Conservation (phyloP, 345 rosid species). For the Murraya koenigii region DNA sequence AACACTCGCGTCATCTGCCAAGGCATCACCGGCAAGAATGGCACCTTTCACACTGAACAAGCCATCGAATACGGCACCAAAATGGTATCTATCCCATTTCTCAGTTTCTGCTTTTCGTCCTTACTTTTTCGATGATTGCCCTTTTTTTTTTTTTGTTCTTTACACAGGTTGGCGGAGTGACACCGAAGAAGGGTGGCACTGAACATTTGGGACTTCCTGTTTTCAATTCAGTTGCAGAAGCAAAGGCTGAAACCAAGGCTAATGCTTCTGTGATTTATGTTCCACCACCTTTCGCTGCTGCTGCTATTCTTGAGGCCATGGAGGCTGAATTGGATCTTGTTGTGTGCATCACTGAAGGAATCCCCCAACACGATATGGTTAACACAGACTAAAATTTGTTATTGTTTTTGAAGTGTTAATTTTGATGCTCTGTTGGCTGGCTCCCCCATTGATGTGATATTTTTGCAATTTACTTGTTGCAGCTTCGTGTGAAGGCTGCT, state of each 20-base stretch:
- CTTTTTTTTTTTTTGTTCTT: background rate
- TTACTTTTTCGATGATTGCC: background rate
- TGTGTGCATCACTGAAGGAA: conserved; percentile 94
- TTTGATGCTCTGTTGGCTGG: background rate
- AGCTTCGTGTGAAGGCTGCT: conserved; percentile 94
- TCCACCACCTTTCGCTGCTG: conserved; percentile 97
- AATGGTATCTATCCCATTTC: conserved; percentile 43
- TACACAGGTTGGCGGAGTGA: conserved; percentile 87
- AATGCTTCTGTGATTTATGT: conserved; percentile 95
- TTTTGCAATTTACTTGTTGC: conserved; percentile 45
- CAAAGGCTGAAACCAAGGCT: conserved; percentile 89
- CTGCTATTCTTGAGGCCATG: conserved; percentile 92
- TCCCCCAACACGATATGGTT: conserved; percentile 99
- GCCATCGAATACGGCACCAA: conserved; percentile 98
- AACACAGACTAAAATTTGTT: background rate
- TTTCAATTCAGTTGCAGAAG: conserved; percentile 90
- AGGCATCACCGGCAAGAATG: conserved; percentile 95
- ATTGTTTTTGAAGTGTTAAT: too few species aligned
- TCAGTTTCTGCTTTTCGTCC: too few species aligned
- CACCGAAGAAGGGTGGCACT: conserved; percentile 97
- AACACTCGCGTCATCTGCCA: conserved; percentile 90
- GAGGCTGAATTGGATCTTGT: conserved; percentile 88
- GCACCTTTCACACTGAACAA: conserved; percentile 92
- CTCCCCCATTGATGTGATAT: background rate
- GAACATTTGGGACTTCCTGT: conserved; percentile 98